A percentile compares a stretch with the other conserved stretches of the same genome.
These are phyloP conservation scores for Pleurostoma richardsiae DNA, from an alignment of 2,329 filamentous ascomycete species.

Conservation along the genomic window DNA sequence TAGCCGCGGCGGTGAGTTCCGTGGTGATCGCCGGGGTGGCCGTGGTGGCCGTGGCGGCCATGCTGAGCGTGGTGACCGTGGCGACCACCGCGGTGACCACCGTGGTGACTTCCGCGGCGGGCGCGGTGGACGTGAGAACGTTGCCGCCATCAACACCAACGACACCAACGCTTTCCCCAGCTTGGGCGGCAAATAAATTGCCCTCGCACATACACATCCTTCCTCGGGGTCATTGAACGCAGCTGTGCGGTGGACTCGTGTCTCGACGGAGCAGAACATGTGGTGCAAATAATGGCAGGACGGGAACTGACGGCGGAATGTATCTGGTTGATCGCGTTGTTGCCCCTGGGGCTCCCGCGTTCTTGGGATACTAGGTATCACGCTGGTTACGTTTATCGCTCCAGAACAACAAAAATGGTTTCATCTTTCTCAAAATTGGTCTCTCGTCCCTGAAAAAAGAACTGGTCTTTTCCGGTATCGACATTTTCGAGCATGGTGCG, in stretches of 20 bases:
- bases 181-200: constrained; percentile 36
- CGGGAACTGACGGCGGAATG: too few relatives aligned
- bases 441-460: constrained; percentile 1
- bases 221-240: too few relatives aligned
- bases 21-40: constrained; percentile 38
- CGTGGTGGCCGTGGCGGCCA: constrained; percentile 45
- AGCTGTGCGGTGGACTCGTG: too few relatives aligned
- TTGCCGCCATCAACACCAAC: constrained; percentile 48
- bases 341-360: too few relatives aligned
- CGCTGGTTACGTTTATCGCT: background rate
- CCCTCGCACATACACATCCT: too few relatives aligned
- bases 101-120: constrained; percentile 37
- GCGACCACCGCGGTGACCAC: constrained; percentile 33
- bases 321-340: too few relatives aligned
- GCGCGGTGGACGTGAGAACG: constrained; percentile 40
- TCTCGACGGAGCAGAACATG: too few relatives aligned
- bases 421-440: constrained; percentile 1
- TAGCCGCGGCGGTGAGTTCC: constrained; percentile 38
- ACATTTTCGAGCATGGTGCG: constrained; percentile 7
- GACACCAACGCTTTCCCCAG: constrained; percentile 57
- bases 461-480: background rate
- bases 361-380: too few relatives aligned
- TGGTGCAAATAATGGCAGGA: too few relatives aligned
- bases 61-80: constrained; percentile 39
- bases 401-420: constrained; percentile 8